Base-by-base conservation (phyloP, 2,329 filamentous ascomycete genomes). In the Penicillium sp. region DNA sequence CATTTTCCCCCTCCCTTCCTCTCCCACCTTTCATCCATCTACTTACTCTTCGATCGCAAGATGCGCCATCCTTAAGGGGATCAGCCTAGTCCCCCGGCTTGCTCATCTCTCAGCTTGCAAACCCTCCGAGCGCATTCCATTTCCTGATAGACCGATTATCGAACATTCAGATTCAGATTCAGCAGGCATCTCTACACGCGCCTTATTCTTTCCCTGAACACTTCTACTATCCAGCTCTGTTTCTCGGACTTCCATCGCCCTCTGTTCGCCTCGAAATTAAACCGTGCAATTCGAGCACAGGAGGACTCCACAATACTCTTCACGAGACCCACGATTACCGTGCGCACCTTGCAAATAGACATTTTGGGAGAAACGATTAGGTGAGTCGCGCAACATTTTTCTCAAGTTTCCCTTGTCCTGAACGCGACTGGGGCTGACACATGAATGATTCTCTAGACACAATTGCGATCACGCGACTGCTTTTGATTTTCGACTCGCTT, bases 41-140 rank as follows among this genome's bases (percentile, higher is more conserved):
- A 57, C 37, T 26, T 47, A 30, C 30, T 37, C 48, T 40, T 31
- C 42, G 44, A 16, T 50, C 47, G 25, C 43, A 54, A 28, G 44
- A 63, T 67, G 63, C 63, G 60, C 62, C 59, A 53, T 58, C 59
- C 64, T 58, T 72, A 59, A 70, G 55, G 65, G 60, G 61, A 63
- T 59, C 53, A 59, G 63, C 60, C 45, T 40, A 54, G 9, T 37
- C 28, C 28, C 17, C 3, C 30, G 36, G 36, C 42, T 65, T 64
- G 63, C 64, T 71, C 66, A 69, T 69, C 59, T 57, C 59, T 57
- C 54, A 67, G 64, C 59, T 71, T 41, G 55, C 54, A 54, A 48
- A 41, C 41, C 38, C 36, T 48, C 54, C 53, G 55, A 58, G 44
- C 61, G 55, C 64, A 61, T 64, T 64, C 43, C 17, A n/a, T 51